Base-by-base conservation (phyloP, 2,329 filamentous ascomycete species). In the Bipolaris victoriae region DNA sequence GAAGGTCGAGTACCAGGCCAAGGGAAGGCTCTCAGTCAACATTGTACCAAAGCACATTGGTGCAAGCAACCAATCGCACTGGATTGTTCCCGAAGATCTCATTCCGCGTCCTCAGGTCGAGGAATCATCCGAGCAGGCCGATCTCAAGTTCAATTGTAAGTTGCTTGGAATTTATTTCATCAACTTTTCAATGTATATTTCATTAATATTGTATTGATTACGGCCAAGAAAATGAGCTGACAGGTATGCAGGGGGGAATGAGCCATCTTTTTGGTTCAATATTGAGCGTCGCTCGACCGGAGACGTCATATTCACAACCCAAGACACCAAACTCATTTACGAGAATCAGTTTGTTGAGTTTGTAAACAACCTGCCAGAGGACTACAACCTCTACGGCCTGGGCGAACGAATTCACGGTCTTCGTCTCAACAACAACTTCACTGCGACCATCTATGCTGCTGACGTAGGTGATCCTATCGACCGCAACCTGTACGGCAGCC, bases 331-430 rank as follows among this genome's bases (percentile, higher is more conserved):
- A 10, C 76, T 93, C 13, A 85, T 93, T 0, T 93, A 86, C 66
- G 89, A 92, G 68, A 84, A 92, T 63, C 90, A 93, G 66, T 93
- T 91, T 73, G 84, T 92, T 40, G 90, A 92, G 66, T 88, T 93
- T 63, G 82, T 82, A 5, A 88, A 87, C 16, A 71, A 81, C 24
- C 73, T 92, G 13, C 89, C 89, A 0, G 82, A 88, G 57, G 83
- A 89, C 48, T 92, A 92, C 75, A 92, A 92, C 62, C 72, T 92
- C 0, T 91, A 92, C 60, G 90, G 90, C 1, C 79, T 93, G 26
- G 89, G 89, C 15, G 90, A 93, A 76, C 84, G 85, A 0, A 90
- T 93, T 31, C 88, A 90, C 66, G 84, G 84, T 13, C 80, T 93
- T 36, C 82, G 88, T 36, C 80, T 94, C n/a, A 85, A 88, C 24